These are phyloP conservation scores for Polygonum maritimum DNA, from an alignment of 148 eudicot species.

Conservation along the genomic window DNA sequence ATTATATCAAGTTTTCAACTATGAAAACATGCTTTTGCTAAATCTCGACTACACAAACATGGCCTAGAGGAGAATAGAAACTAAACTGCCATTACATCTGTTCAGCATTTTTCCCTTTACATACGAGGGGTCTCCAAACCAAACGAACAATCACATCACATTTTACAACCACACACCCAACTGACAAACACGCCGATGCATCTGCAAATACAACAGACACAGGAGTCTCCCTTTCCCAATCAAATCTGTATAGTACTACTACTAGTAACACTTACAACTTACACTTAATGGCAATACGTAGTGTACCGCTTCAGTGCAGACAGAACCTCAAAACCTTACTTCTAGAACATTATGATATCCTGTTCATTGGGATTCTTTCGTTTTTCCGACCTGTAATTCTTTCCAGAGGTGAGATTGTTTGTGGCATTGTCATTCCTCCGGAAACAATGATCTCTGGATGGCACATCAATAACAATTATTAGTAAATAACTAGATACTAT, in stretches of 20 bases:
- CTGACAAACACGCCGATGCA: not conserved
- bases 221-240: not conserved
- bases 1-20: not conserved
- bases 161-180: not conserved
- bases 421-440: conserved; percentile 97
- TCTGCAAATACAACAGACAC: not conserved
- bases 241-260: not conserved
- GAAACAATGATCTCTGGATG: conserved; percentile 77
- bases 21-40: not conserved
- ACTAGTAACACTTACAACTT: not conserved
- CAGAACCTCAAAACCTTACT: not conserved
- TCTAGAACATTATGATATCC: conserved; percentile 17
- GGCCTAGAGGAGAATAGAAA: not conserved
- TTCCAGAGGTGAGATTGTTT: conserved; percentile 52
- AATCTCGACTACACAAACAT: not conserved
- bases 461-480: not conserved
- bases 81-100: not conserved
- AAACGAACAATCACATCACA: not conserved
- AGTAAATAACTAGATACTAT: not conserved
- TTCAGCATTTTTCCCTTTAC: not conserved
- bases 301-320: not conserved
- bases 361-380: conserved; percentile 47
- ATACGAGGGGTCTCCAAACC: not conserved
- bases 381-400: conserved; percentile 30
- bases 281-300: not conserved